A percentile compares a stretch with the other conserved stretches of the same genome.
Evolutionary conservation across 768 basidiomycete species (phyloP).

Genomic region (Leccinum longicurvipes): DNA sequence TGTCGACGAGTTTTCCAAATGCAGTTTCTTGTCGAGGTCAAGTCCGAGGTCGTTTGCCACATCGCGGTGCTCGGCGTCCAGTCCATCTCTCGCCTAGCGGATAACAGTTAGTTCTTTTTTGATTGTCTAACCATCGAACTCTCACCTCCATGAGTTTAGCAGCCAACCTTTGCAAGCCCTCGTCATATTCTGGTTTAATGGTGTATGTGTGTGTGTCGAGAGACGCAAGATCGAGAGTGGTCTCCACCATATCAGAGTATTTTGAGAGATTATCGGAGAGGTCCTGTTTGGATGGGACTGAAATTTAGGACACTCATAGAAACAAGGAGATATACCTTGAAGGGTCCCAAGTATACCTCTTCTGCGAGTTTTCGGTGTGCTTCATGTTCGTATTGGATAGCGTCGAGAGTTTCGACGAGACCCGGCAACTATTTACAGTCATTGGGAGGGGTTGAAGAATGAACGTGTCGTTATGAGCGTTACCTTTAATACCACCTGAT

Average conservation of each 20-base stretch:
- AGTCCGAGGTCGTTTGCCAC: constrained; percentile 70
- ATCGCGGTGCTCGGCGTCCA: constrained; percentile 76
- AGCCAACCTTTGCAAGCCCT: constrained; percentile 63
- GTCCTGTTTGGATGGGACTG: constrained; percentile 42
- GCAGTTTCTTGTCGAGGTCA: constrained; percentile 92
- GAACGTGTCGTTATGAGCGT: background rate
- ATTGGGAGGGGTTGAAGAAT: background rate
- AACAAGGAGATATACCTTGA: constrained; percentile 46
- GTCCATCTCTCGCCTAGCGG: constrained; percentile 60
- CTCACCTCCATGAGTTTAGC: constrained; percentile 58
- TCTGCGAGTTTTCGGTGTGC: constrained; percentile 56
- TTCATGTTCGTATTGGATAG: constrained; percentile 41
- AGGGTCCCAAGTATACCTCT: constrained; percentile 58
- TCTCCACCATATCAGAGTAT: constrained; percentile 92
- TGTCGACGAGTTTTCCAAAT: constrained; percentile 84
- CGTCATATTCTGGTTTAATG: constrained; percentile 91
- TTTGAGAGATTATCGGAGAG: constrained; percentile 61
- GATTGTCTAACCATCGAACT: background rate
- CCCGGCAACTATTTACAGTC: constrained; percentile 60
- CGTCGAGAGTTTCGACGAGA: constrained; percentile 62
- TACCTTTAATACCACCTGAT: constrained; percentile 89
- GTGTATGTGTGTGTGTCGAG: constrained; percentile 84
- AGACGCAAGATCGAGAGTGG: constrained; percentile 88
- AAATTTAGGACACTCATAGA: background rate
- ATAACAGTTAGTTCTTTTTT: background rate